phyloP scores from a whole-genome alignment of 495 filamentous ascomycete species.

The Durotheca rogersii region DNA sequence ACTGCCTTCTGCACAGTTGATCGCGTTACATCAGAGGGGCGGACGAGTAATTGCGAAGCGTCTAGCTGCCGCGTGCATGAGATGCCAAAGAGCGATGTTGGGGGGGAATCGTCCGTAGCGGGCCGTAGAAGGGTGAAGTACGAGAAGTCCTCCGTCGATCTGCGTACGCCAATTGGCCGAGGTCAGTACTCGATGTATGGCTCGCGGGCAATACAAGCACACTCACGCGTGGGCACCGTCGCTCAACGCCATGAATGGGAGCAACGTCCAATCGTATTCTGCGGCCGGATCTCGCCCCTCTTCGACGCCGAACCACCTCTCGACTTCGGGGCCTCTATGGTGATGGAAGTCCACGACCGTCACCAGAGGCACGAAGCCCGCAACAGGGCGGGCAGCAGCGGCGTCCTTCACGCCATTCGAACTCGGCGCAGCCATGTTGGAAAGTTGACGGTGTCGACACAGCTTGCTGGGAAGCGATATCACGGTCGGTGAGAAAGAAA shows the following conservation, averaged over 20 bases:
- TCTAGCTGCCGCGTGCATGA: slow-evolving; percentile 92
- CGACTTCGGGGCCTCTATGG: slow-evolving; percentile 92
- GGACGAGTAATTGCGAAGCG: slow-evolving; percentile 68
- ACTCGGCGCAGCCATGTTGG: slow-evolving; percentile 24
- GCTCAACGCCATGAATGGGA: slow-evolving; percentile 97
- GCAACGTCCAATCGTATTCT: slow-evolving; percentile 87
- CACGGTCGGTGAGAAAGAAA: neutral
- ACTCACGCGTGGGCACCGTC: slow-evolving; percentile 92
- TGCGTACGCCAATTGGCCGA: slow-evolving; percentile 37
- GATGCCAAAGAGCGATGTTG: slow-evolving; percentile 92
- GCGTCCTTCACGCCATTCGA: slow-evolving; percentile 9
- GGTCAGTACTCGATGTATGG: slow-evolving; percentile 3
- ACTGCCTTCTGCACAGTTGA: slow-evolving; percentile 98
- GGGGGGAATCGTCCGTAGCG: slow-evolving; percentile 55
- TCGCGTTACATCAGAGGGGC: slow-evolving; percentile 85
- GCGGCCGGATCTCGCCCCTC: slow-evolving; percentile 76
- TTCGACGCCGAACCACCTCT: slow-evolving; percentile 80
- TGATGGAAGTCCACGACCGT: slow-evolving; percentile 97
- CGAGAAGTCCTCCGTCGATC: slow-evolving; percentile 90
- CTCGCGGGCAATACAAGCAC: neutral
- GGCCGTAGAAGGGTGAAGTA: slow-evolving; percentile 90
- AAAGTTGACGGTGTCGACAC: neutral
- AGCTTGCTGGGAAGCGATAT: neutral
- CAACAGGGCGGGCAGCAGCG: slow-evolving; percentile 4
- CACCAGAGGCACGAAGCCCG: slow-evolving; percentile 63